Base-by-base conservation (phyloP, 225 moss, liverwort and hornwort species). In the Ulota crispa region DNA sequence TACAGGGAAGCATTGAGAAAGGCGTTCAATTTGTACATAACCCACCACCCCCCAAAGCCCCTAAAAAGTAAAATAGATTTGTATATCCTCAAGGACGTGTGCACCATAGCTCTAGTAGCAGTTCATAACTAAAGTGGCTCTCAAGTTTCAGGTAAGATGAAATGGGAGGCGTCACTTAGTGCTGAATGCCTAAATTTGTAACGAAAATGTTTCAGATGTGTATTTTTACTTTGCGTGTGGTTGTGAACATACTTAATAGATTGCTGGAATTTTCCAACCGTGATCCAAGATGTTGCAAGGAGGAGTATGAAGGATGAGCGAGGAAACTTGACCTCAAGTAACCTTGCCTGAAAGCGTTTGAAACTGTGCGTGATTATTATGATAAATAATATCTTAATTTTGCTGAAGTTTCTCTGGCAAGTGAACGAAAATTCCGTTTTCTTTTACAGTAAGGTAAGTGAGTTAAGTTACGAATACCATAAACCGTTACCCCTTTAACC, bases 1-100 rank as follows among this genome's bases (percentile, higher is more conserved):
- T 99, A 47, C 76, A 77, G 16, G 96, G 77, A 23, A 99, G 99
- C 84, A 99, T 99, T 75, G 86, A 99, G 71, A 99, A 96, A 84
- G 99, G 99, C 31, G 82, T 99, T 27, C 64, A 68, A 34, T 99
- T 99, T 88, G 92, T 92, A 72, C 83, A 89, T 9, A 87, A 56
- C 50, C 89, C 94, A 55, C 87, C 92, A 16, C 56, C 90, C 19
- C 82, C 85, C 19, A 92, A 78, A 19, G 65, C 90, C 19, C 82
- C 85, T 26, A 92, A 78, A 19, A 78, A 92, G 84, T 75, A 64
- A 64, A 21, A 85, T 39, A 80, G 56, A 60, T 23, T 28, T 87
- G 54, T 76, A 55, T 53, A 82, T 72, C 28, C 26, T 5, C 4
- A 41, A 34, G 59, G n/a, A 32, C 12, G 28, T 30, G 26, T 52